Conservation (phyloP, 495 filamentous ascomycete species). For the Astrocystis sublimbata region DNA sequence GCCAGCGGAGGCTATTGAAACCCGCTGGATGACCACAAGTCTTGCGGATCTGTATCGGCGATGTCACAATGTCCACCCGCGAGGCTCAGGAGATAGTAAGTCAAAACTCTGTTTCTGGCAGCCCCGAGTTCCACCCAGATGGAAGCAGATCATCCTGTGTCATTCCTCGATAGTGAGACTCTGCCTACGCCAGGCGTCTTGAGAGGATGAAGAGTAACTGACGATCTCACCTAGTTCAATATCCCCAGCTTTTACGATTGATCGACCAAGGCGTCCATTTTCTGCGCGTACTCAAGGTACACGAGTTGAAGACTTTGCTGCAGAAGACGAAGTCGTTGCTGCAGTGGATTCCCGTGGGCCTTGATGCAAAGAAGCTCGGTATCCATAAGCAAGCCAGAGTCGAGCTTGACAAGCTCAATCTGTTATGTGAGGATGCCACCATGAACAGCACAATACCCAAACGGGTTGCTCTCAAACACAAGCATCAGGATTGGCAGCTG, state of each 20-base stretch:
- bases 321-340: conserved; percentile 1
- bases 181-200: neutral
- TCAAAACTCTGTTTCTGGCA: neutral
- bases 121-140: neutral
- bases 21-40: neutral
- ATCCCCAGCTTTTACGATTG: conserved; percentile 11
- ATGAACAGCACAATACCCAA: neutral
- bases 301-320: conserved; percentile 2
- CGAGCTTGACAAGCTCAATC: neutral
- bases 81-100: conserved; percentile 1
- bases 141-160: neutral
- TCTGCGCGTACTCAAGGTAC: conserved; percentile 20
- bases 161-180: neutral
- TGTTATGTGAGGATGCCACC: neutral
- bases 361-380: conserved; percentile 15
- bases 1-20: conserved; percentile 21
- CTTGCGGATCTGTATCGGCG: conserved; percentile 17
- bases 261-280: conserved; percentile 17
- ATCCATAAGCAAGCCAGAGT: neutral
- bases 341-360: conserved; percentile 10
- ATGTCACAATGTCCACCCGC: neutral
- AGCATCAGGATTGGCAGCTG: neutral
- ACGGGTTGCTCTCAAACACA: neutral
- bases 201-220: neutral
- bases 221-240: neutral